Base-by-base conservation (phyloP, 768 basidiomycete genomes). In the Terana coerulea region DNA sequence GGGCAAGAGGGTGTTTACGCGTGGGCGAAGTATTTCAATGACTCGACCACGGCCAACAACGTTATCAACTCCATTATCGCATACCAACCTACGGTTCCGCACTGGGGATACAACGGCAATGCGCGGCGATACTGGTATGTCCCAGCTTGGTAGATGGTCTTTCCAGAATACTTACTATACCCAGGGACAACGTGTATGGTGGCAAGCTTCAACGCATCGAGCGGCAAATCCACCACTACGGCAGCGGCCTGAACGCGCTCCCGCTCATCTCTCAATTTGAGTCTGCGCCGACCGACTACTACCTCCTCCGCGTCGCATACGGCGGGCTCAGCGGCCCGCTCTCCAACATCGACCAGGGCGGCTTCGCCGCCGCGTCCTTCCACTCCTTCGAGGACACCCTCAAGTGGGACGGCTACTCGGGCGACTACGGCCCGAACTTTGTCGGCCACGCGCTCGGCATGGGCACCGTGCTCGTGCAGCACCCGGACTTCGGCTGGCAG, bases 71-170 rank as follows among this genome's bases (percentile, higher is more conserved):
- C 79, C 1, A 78, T 80, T 44, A 59, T 81, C 42, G 79, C 78
- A 1, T 81, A 80, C 55, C 76, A 81, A 56, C 78, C 79, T 2
- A 68, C 76, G 5, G 72, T 80, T 29, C 72, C 79, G n/a, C 79
- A 80, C 60, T 81, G 79, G 79, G 79, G 78, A 14, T 80, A 80
- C 63, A 80, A 80, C 56, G 79, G 79, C 6, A 81, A 80, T 58
- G 79, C 79, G 1, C 67, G 79, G 47, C 71, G 79, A 26, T 81
- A 79, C 64, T 79, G 77, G 79, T 78, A 48, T 42, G 68, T 61
- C 22, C 33, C 33, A 28, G 9, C 30, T 41, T 22, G 8, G n/a
- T 9, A 9, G n/a, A n/a, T n/a, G n/a, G n/a, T n/a, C 1, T 9
- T 19, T 15, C 24, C 0, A 9, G 3, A 35, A 25, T n/a, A n/a